Evolutionary conservation across 139 green algal genomes (phyloP).

Genomic region (Haematococcus lacustris): DNA sequence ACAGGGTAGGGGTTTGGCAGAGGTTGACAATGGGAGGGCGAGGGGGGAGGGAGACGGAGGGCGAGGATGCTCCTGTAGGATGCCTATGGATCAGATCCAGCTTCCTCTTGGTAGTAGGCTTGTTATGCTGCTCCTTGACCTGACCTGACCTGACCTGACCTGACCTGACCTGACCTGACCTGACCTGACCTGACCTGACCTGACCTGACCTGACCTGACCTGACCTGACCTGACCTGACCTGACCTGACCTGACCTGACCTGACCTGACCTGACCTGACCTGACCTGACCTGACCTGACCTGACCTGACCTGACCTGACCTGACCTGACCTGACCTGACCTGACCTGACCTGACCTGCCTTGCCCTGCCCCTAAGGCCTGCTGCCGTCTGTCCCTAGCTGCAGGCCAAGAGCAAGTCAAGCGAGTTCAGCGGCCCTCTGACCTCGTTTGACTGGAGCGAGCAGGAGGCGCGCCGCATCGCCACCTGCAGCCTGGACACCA

Average conservation of each 20-base stretch:
- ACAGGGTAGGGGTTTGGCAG: no score
- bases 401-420: constrained; percentile 64
- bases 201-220: not conserved
- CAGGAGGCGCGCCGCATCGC: constrained; percentile 74
- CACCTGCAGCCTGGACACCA: constrained; percentile 93
- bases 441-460: constrained; percentile 98
- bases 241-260: not conserved
- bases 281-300: not conserved
- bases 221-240: not conserved
- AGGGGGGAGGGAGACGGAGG: no score
- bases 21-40: no score
- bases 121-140: no score
- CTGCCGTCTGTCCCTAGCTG: not conserved
- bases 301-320: not conserved
- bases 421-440: constrained; percentile 89
- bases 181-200: no score
- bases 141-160: no score
- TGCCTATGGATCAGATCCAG: no score
- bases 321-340: no score
- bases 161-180: no score
- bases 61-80: no score
- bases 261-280: not conserved
- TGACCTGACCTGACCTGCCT: no score
- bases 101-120: no score
- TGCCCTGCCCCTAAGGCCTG: not conserved